Percentiles rank a stretch among this genome's conserved stretches.
These are phyloP conservation scores for Mimosa pudica DNA, from an alignment of 306 rosid genomes.

Conservation along the genomic window DNA sequence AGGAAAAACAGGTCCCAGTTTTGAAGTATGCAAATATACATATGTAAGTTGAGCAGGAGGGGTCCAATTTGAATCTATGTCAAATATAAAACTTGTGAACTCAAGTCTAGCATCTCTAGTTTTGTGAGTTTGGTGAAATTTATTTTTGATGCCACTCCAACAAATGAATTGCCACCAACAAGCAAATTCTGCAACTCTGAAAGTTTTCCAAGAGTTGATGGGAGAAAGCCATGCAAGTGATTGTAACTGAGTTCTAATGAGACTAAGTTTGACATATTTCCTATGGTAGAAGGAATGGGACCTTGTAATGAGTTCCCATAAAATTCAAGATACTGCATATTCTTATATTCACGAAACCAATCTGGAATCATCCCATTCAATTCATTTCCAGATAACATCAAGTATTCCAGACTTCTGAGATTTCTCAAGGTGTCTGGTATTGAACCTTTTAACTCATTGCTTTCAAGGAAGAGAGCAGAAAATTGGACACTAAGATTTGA, in stretches of 20 bases:
- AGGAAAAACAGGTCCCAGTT: not conserved
- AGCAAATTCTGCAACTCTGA: not conserved
- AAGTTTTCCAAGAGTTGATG: not conserved
- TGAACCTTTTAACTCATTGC: not conserved
- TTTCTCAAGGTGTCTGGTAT: not conserved
- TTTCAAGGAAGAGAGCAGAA: not conserved
- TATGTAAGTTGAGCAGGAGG: not conserved
- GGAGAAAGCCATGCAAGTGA: not conserved
- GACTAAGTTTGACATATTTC: not conserved
- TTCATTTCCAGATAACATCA: not conserved
- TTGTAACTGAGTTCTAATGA: not conserved
- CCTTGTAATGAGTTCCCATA: constrained; percentile 11
- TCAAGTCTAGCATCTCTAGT: not conserved
- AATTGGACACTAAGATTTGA: not conserved
- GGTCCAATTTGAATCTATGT: not conserved
- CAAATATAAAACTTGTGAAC: not conserved
- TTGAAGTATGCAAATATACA: not conserved
- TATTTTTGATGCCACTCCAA: not conserved
- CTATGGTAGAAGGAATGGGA: not conserved
- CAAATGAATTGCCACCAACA: not conserved
- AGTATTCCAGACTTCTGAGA: not conserved
- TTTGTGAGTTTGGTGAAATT: not conserved
- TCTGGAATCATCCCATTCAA: constrained; percentile 1
- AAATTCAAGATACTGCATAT: not conserved
- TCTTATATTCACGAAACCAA: not conserved